Conservation (phyloP, 805 yeast genomes). For the Monosporozyma aquatica region DNA sequence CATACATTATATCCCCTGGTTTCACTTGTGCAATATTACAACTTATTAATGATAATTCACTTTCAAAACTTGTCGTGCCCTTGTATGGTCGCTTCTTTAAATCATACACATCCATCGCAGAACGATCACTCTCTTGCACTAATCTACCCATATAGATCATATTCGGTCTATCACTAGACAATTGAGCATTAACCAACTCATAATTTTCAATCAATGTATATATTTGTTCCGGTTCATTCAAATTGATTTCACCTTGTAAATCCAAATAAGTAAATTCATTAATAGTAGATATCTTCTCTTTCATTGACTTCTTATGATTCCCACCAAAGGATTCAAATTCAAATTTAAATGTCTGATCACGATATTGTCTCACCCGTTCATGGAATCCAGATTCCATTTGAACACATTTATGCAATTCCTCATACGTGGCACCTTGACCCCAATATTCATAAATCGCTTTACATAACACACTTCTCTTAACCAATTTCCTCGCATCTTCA, state of each 20-base stretch:
- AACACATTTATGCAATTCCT: constrained; percentile 46
- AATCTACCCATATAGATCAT: constrained; percentile 69
- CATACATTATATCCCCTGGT: constrained; percentile 63
- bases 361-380: constrained; percentile 28
- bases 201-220: constrained; percentile 75
- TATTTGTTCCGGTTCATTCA: constrained; percentile 66
- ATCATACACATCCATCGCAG: constrained; percentile 67
- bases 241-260: constrained; percentile 65
- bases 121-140: constrained; percentile 53
- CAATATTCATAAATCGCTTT: constrained; percentile 73
- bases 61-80: constrained; percentile 96
- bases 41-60: constrained; percentile 79
- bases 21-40: constrained; percentile 77
- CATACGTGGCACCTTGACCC: constrained; percentile 57
- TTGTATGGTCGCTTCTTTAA: constrained; percentile 74
- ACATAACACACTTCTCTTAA: constrained; percentile 59
- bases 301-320: constrained; percentile 33
- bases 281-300: constrained; percentile 46
- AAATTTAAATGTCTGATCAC: constrained; percentile 64
- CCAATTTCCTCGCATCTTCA: constrained; percentile 52
- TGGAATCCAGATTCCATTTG: constrained; percentile 16
- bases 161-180: constrained; percentile 33
- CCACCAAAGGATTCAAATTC: constrained; percentile 76
- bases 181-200: constrained; percentile 30
- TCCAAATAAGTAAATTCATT: constrained; percentile 63